phyloP scores from a whole-genome alignment of 257 asterid species.

The Schizonepeta tenuifolia region DNA sequence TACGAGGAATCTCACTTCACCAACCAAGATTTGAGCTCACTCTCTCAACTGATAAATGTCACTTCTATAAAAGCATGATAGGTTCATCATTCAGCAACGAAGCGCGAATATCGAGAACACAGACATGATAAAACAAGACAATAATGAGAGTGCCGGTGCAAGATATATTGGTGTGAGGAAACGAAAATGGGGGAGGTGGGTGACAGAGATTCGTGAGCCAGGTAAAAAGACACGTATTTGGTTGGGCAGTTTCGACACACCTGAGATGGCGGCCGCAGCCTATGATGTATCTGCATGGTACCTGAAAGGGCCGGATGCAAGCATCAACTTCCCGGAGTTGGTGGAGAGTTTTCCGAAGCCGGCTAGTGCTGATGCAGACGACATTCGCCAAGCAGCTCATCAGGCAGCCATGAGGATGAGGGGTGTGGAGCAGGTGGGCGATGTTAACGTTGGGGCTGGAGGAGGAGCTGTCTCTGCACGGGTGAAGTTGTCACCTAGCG shows the following conservation, averaged over 20 bases:
- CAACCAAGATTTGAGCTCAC: slow-evolving; percentile 23
- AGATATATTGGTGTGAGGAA: slow-evolving; percentile 48
- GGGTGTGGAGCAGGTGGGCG: slow-evolving; percentile 10
- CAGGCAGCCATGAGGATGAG: slow-evolving; percentile 51
- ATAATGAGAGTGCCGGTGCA: slow-evolving; percentile 12
- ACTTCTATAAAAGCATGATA: slow-evolving; percentile 25
- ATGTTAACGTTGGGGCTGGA: not conserved
- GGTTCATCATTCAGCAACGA: not conserved
- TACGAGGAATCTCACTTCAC: slow-evolving; percentile 53
- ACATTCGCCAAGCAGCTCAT: slow-evolving; percentile 54
- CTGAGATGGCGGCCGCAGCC: slow-evolving; percentile 74
- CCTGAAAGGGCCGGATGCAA: slow-evolving; percentile 50
- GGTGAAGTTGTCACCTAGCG: slow-evolving; percentile 54
- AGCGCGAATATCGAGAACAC: not conserved
- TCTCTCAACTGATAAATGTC: not conserved
- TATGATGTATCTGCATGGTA: slow-evolving; percentile 65
- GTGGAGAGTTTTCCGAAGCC: slow-evolving; percentile 49
- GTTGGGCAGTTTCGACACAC: slow-evolving; percentile 61
- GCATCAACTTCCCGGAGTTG: slow-evolving; percentile 55
- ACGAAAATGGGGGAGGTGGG: slow-evolving; percentile 72
- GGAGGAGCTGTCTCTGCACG: slow-evolving; percentile 30
- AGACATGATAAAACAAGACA: slow-evolving; percentile 32
- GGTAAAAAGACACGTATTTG: slow-evolving; percentile 60
- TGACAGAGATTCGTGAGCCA: slow-evolving; percentile 62
- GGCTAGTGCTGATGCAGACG: slow-evolving; percentile 39